Evolutionary conservation across 106 monocot species (phyloP), one percentile per base, ranked within the genome.

Genomic region (Allium fistulosum): DNA sequence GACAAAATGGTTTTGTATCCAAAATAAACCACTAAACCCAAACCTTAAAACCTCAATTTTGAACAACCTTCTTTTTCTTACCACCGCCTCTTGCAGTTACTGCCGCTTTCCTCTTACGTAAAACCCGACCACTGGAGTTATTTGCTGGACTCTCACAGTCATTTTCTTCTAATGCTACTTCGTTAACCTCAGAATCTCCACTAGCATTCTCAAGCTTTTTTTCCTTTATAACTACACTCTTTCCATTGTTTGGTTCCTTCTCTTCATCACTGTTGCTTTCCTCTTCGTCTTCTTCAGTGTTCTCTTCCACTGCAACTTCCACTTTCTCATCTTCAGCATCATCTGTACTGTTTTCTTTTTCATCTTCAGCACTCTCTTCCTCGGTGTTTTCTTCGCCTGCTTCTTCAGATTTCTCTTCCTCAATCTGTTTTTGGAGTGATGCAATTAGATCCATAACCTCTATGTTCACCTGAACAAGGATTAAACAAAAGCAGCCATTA

Each of bases 391-490:
- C 72, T 0, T 58, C 77, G 11, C n/a, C 65, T 50, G 59, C 51
- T n/a, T 18, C 27, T 26, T 67, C 84, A 15, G 12, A 18, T 57
- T 22, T 71, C 57, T 85, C 85, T 46, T 87, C 77, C 47, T 79
- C 71, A 7, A 57, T 65, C 67, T 88, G 71, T 4, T 53, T 57
- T 48, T 91, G 74, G 18, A 95, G 77, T 12, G 82, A 78, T 63
- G 85, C 91, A 28, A 95, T 95, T 67, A 91, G 53, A 71, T 88
- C 79, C 84, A 83, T 95, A 77, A 91, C 67, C 9, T 90, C 90
- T 66, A 80, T 81, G 77, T 95, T 95, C 15, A 95, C 81, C 94
- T 95, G 65, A 15, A 65, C 10, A 12, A 65, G 49, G 18, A n/a
- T 47, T 27, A 7, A 17, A n/a, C 13, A 63, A 48, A 37, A 11